These are phyloP conservation scores for Pleurotus tuber-regium DNA, from an alignment of 768 basidiomycete species.

Conservation along the genomic window DNA sequence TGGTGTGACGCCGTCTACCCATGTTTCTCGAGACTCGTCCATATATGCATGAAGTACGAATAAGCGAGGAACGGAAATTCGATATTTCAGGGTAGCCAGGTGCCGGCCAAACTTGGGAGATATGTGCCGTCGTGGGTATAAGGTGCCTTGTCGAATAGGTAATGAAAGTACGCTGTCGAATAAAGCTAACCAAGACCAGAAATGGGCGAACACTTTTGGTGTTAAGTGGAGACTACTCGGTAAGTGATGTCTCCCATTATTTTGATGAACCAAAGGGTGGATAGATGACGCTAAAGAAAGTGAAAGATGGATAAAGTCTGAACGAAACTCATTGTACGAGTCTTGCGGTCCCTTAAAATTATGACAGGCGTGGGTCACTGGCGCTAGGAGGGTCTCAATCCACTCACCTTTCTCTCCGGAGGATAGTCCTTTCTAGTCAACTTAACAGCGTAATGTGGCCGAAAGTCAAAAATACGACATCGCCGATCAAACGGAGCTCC, in stretches of 20 bases:
- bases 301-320: conserved; percentile 91
- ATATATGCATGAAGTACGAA: conserved; percentile 87
- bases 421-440: conserved; percentile 45
- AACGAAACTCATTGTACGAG: conserved; percentile 86
- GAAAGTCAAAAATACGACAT: conserved; percentile 80
- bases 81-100: conserved; percentile 90
- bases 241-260: conserved; percentile 22
- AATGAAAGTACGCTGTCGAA: conserved; percentile 79
- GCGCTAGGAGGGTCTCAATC: neutral
- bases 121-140: conserved; percentile 66
- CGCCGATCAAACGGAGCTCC: conserved; percentile 67
- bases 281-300: conserved; percentile 77
- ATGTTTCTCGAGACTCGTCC: conserved; percentile 75
- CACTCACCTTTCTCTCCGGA: conserved; percentile 47
- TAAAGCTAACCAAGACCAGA: conserved; percentile 88
- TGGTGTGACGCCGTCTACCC: conserved; percentile 74
- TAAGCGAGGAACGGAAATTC: conserved; percentile 70
- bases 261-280: conserved; percentile 21
- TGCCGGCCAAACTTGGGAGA: conserved; percentile 89
- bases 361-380: no score
- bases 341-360: conserved; percentile 61
- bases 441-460: conserved; percentile 74
- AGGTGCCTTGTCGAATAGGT: conserved; percentile 85
- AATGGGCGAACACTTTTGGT: conserved; percentile 82
- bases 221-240: conserved; percentile 82